phyloP scores from a whole-genome alignment of 306 rosid genomes.

The Gynostemma pentaphyllum region DNA sequence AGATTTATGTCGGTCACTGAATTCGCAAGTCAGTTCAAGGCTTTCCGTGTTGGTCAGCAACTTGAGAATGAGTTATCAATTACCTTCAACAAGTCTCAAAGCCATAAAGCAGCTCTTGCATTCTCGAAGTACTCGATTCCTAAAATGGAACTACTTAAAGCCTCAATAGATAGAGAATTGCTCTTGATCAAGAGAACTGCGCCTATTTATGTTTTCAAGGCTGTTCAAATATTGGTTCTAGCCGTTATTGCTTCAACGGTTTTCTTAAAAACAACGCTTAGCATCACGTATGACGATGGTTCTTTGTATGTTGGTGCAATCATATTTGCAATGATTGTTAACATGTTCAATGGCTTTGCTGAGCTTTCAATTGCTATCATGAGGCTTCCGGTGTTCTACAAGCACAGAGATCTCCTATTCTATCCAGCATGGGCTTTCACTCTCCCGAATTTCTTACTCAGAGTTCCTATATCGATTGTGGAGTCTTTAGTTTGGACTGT shows the following conservation, averaged over 20 bases:
- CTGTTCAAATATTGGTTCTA: slow-evolving; percentile 37
- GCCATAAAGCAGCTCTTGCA: slow-evolving; percentile 69
- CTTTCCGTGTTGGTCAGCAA: slow-evolving; percentile 48
- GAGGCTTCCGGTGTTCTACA: slow-evolving; percentile 85
- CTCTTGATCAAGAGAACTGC: slow-evolving; percentile 56
- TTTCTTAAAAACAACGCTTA: slow-evolving; percentile 37
- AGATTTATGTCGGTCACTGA: slow-evolving; percentile 44
- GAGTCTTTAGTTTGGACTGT: slow-evolving; percentile 47
- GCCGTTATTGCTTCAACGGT: slow-evolving; percentile 47
- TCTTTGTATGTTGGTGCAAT: slow-evolving; percentile 54
- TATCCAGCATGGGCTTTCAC: slow-evolving; percentile 93
- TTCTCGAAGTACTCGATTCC: slow-evolving; percentile 38
- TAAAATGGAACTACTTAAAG: slow-evolving; percentile 39
- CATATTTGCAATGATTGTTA: slow-evolving; percentile 41
- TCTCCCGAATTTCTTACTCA: slow-evolving; percentile 49
- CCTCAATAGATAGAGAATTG: slow-evolving; percentile 79
- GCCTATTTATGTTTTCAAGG: slow-evolving; percentile 54
- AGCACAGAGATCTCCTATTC: slow-evolving; percentile 82
- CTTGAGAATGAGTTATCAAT: slow-evolving; percentile 35
- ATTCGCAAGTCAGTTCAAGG: slow-evolving; percentile 49
- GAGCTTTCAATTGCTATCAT: slow-evolving; percentile 57
- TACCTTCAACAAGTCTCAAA: slow-evolving; percentile 39
- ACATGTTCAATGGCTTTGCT: slow-evolving; percentile 76
- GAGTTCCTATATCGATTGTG: slow-evolving; percentile 49
- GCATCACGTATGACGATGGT: too few relatives aligned